Evolutionary conservation across 345 rosid species (phyloP).

Genomic region (Populus pruinosa): DNA sequence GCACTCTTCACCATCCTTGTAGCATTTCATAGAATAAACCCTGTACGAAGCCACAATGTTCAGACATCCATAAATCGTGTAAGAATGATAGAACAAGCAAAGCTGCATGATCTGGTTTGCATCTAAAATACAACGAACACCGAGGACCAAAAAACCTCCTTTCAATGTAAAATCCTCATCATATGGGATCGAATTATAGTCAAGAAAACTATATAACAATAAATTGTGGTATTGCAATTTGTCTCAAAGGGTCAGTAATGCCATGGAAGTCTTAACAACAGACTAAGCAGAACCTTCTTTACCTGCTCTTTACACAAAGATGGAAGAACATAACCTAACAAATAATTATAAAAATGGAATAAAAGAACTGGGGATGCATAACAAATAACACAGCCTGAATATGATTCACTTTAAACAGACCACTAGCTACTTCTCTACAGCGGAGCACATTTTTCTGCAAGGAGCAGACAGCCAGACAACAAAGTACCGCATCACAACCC

Average conservation of each 20-base stretch:
- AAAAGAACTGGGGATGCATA: slow-evolving; percentile 3
- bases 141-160: neutral
- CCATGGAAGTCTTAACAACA: neutral
- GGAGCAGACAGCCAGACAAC: slow-evolving; percentile 25
- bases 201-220: neutral
- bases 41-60: neutral
- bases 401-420: slow-evolving; percentile 7
- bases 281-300: neutral
- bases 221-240: neutral
- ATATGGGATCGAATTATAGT: neutral
- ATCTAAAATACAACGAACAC: neutral
- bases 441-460: slow-evolving; percentile 18
- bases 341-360: neutral
- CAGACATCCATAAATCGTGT: neutral
- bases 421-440: slow-evolving; percentile 27
- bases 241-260: neutral
- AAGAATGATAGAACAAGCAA: neutral
- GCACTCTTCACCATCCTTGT: neutral
- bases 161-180: neutral
- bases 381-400: slow-evolving; percentile 4
- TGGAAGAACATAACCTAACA: neutral
- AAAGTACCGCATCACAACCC: slow-evolving; percentile 47
- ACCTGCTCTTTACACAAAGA: slow-evolving; percentile 4
- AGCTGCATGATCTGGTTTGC: neutral
- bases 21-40: neutral